These are phyloP conservation scores for Thuidium tamariscinum DNA, from an alignment of 225 moss, liverwort and hornwort species.

Conservation along the genomic window DNA sequence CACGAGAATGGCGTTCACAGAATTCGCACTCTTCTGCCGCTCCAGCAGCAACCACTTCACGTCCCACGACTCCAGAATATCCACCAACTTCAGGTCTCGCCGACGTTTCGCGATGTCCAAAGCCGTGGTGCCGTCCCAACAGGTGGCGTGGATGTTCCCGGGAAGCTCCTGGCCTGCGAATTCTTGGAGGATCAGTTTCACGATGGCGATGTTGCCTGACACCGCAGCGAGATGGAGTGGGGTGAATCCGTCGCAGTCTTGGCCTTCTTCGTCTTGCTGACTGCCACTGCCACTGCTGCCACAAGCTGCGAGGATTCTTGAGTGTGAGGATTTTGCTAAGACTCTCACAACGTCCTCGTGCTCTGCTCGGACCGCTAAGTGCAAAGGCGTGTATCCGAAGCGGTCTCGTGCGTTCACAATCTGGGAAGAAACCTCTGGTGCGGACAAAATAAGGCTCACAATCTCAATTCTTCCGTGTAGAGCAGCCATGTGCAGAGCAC, in stretches of 20 bases:
- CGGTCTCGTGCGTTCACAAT: not conserved
- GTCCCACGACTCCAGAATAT: not conserved
- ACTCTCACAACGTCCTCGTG: not conserved
- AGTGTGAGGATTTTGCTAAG: not conserved
- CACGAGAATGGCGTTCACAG: not conserved
- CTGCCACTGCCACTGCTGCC: not conserved
- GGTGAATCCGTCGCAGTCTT: not conserved
- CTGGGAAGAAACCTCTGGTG: not conserved
- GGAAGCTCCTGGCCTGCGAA: not conserved
- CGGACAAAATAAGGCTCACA: not conserved
- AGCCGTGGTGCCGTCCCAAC: not conserved
- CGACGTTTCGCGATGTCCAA: not conserved
- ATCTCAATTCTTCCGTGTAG: not conserved
- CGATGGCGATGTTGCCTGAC: not conserved
- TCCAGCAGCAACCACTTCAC: not conserved
- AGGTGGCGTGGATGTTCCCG: not conserved
- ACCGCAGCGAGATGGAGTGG: not conserved
- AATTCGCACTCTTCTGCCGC: not conserved
- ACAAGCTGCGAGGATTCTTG: not conserved
- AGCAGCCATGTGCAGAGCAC: not conserved
- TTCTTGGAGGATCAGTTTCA: not conserved
- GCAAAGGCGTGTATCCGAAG: not conserved
- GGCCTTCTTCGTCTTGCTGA: not conserved
- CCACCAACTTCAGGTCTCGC: not conserved
- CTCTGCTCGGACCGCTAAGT: not conserved